Percentiles rank a stretch among this genome's conserved stretches.
Conservation (phyloP, 129 eudicot genomes). For the Flaveria trinervia region DNA sequence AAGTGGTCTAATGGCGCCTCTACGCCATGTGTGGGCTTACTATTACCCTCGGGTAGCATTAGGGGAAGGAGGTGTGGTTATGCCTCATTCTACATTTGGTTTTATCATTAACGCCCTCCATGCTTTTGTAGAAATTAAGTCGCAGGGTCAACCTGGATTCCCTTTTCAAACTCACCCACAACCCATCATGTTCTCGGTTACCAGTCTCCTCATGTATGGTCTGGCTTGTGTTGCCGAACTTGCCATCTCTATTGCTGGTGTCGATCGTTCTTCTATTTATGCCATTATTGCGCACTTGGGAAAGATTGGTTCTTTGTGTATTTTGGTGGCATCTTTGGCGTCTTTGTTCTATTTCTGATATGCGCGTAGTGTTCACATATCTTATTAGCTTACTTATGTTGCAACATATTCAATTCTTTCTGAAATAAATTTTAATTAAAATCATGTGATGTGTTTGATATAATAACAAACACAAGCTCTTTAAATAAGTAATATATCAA, state of each 20-base stretch:
- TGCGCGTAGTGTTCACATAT: not conserved
- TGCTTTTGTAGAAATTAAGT: not conserved
- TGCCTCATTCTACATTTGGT: not conserved
- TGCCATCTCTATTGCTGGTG: not conserved
- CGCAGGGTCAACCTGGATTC: not conserved
- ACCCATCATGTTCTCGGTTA: not conserved
- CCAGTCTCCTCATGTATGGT: slow-evolving; percentile 15
- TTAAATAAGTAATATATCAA: too few species aligned
- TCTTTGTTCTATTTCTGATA: slow-evolving; percentile 2
- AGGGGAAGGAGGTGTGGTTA: not conserved
- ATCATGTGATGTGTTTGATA: too few species aligned
- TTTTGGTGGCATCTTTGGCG: not conserved
- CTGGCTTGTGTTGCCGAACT: not conserved
- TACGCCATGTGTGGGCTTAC: not conserved
- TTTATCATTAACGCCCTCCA: not conserved
- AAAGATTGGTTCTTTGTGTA: not conserved
- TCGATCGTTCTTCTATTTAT: not conserved
- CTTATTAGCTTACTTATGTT: not conserved
- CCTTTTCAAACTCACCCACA: slow-evolving; percentile 24
- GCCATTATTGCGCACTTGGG: slow-evolving; percentile 1
- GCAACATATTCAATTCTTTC: not conserved
- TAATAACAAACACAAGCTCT: too few species aligned
- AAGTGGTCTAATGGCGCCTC: not conserved
- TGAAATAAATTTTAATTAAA: not conserved
- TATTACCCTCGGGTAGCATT: not conserved